These are phyloP conservation scores for Myxozyma nipponensis DNA, from an alignment of 805 yeast species.

Conservation along the genomic window DNA sequence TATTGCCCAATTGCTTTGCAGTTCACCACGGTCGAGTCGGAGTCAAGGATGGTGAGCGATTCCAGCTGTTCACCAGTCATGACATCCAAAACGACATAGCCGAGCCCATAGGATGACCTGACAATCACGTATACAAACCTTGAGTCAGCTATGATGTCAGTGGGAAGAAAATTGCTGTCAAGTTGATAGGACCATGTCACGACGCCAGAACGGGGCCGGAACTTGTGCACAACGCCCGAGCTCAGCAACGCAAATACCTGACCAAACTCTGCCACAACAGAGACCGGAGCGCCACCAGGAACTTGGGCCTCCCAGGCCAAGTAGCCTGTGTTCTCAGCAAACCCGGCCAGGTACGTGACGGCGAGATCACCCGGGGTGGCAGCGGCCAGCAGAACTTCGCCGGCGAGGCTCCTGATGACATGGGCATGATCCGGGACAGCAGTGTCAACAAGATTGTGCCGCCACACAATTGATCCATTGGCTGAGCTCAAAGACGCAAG, in stretches of 20 bases:
- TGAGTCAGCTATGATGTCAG: conserved; percentile 1
- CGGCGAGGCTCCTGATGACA: background rate
- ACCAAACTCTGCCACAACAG: conserved; percentile 3
- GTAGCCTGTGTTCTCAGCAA: conserved; percentile 11
- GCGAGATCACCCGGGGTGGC: conserved; percentile 12
- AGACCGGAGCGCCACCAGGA: conserved; percentile 16
- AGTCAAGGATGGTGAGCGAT: conserved; percentile 5
- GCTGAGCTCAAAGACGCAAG: conserved; percentile 29
- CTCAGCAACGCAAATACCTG: conserved; percentile 14
- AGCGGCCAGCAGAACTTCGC: conserved; percentile 11
- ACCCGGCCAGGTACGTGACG: conserved; percentile 12
- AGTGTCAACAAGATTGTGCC: conserved; percentile 20
- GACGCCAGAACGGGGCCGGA: conserved; percentile 3
- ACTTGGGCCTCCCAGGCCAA: conserved; percentile 22
- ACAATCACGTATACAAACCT: conserved; percentile 7
- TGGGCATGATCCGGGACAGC: conserved; percentile 7
- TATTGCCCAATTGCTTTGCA: conserved; percentile 1
- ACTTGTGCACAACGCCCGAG: conserved; percentile 9
- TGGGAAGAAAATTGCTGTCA: conserved; percentile 8
- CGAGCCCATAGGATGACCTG: conserved; percentile 10
- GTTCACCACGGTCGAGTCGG: conserved; percentile 13
- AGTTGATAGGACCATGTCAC: conserved; percentile 6
- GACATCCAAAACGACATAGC: conserved; percentile 2
- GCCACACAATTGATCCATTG: conserved; percentile 35
- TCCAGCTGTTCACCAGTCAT: conserved; percentile 1